Conservation (phyloP, 768 basidiomycete genomes). For the Imleria badia region DNA sequence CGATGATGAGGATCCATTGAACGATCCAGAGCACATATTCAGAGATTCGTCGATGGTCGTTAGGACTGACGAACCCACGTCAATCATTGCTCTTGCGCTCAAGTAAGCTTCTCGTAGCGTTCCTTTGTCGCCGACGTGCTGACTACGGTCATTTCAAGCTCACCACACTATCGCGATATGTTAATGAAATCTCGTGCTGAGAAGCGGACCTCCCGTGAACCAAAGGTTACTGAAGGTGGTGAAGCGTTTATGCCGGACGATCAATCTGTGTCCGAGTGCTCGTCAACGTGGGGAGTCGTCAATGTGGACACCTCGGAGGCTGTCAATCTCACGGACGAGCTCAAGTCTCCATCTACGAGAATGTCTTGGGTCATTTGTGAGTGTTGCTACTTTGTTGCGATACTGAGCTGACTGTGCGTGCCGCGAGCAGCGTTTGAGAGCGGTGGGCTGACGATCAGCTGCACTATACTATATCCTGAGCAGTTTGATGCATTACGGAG, state of each 20-base stretch:
- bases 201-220: slow-evolving; percentile 62
- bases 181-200: slow-evolving; percentile 74
- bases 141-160: slow-evolving; percentile 42
- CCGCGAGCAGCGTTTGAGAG: slow-evolving; percentile 75
- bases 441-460: slow-evolving; percentile 86
- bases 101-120: slow-evolving; percentile 52
- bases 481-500: slow-evolving; percentile 93
- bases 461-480: slow-evolving; percentile 92
- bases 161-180: slow-evolving; percentile 81
- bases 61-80: slow-evolving; percentile 95
- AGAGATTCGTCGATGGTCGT: slow-evolving; percentile 93
- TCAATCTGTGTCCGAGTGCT: slow-evolving; percentile 73
- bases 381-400: slow-evolving; percentile 25
- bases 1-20: slow-evolving; percentile 65
- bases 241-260: slow-evolving; percentile 96
- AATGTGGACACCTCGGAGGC: slow-evolving; percentile 70
- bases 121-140: slow-evolving; percentile 1
- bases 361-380: slow-evolving; percentile 80
- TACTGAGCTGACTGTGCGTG: slow-evolving; percentile 5
- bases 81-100: slow-evolving; percentile 92
- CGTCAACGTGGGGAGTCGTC: slow-evolving; percentile 91
- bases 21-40: slow-evolving; percentile 90
- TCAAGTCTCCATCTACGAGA: slow-evolving; percentile 73
- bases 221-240: slow-evolving; percentile 58
- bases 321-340: slow-evolving; percentile 72